A percentile compares a stretch with the other conserved stretches of the same genome.
Evolutionary conservation across 768 basidiomycete genomes (phyloP).

Genomic region (Boletus reticuloceps): DNA sequence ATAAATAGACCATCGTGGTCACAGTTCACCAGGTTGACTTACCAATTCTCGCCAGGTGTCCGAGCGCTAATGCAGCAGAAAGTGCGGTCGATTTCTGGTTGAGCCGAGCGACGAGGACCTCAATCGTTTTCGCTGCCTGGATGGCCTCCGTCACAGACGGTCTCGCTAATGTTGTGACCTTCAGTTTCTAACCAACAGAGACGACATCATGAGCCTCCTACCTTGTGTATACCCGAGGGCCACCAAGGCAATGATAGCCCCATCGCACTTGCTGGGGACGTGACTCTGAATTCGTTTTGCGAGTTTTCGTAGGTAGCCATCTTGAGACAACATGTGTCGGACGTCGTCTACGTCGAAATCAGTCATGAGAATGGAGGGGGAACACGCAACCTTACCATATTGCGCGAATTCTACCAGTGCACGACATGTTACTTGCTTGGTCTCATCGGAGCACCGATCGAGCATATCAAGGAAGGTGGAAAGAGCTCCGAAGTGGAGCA

Average conservation of each 20-base stretch:
- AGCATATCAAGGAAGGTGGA: slow-evolving; percentile 20
- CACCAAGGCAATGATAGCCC: slow-evolving; percentile 18
- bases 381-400: slow-evolving; percentile 11
- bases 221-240: slow-evolving; percentile 12
- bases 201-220: not conserved
- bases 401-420: slow-evolving; percentile 16
- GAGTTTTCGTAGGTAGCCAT: slow-evolving; percentile 9
- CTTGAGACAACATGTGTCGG: not conserved
- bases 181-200: not conserved
- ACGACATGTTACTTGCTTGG: slow-evolving; percentile 11
- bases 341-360: slow-evolving; percentile 8
- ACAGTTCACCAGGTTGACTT: not conserved
- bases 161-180: not conserved
- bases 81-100: slow-evolving; percentile 15
- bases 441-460: slow-evolving; percentile 17
- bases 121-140: slow-evolving; percentile 10
- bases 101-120: slow-evolving; percentile 16
- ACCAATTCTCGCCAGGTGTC: slow-evolving; percentile 19
- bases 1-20: not conserved
- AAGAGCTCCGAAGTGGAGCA: slow-evolving; percentile 16
- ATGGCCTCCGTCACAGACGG: slow-evolving; percentile 14
- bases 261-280: slow-evolving; percentile 8
- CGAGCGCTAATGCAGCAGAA: slow-evolving; percentile 18
- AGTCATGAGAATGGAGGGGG: not conserved
- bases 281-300: slow-evolving; percentile 14